Evolutionary conservation across 108 stramenopile species (phyloP).

Genomic region (Halocafeteria seosinensis): DNA sequence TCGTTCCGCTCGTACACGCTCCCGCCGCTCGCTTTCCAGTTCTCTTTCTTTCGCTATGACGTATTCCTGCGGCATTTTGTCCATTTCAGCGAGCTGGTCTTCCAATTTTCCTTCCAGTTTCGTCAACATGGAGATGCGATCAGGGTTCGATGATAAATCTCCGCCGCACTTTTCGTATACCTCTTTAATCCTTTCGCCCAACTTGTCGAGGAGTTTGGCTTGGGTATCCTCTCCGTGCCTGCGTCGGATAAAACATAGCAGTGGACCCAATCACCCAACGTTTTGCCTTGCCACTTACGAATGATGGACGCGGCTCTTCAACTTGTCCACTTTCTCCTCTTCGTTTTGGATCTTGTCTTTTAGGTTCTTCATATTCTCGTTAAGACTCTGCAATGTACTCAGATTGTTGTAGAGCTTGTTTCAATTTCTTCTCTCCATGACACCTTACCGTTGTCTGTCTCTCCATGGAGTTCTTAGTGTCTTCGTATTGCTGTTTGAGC

Average conservation of each 20-base stretch:
- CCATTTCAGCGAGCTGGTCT: slow-evolving; percentile 28
- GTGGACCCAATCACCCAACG: slow-evolving; percentile 7
- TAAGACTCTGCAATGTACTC: too few species aligned
- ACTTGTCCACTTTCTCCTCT: slow-evolving; percentile 26
- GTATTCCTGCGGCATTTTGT: slow-evolving; percentile 38
- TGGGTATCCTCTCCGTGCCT: slow-evolving; percentile 33
- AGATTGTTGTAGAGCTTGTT: too few species aligned
- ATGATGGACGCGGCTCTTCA: too few species aligned
- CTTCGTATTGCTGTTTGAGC: slow-evolving; percentile 27
- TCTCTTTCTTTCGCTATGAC: slow-evolving; percentile 38
- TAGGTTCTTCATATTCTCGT: slow-evolving; percentile 15
- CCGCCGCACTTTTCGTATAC: slow-evolving; percentile 43
- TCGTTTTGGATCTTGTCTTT: slow-evolving; percentile 22
- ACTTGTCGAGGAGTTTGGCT: slow-evolving; percentile 28
- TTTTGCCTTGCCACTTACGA: too few species aligned
- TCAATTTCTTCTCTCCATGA: too few species aligned
- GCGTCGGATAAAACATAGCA: not conserved
- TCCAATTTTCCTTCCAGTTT: slow-evolving; percentile 38
- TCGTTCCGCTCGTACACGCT: slow-evolving; percentile 38
- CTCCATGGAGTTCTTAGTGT: slow-evolving; percentile 28
- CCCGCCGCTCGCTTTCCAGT: slow-evolving; percentile 40
- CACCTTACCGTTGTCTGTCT: slow-evolving; percentile 22
- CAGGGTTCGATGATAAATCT: slow-evolving; percentile 26
- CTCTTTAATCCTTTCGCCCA: slow-evolving; percentile 27
- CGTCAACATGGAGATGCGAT: slow-evolving; percentile 38